A percentile compares a stretch with the other conserved stretches of the same genome.
Evolutionary conservation across 805 yeast genomes (phyloP).

Genomic region (Torulaspora gathmanii): DNA sequence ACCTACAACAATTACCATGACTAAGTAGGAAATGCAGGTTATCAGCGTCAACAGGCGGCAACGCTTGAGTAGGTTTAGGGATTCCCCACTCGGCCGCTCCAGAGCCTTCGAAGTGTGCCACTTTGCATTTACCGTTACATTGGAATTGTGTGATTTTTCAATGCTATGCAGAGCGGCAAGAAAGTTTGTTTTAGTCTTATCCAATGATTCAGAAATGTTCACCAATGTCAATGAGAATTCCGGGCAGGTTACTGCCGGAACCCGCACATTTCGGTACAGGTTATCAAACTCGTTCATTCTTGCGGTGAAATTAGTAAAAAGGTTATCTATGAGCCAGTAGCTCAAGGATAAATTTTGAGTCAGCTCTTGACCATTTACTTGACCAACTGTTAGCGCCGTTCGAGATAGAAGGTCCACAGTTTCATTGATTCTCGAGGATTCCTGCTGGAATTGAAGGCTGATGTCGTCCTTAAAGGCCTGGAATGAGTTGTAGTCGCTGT

Average conservation of each 20-base stretch:
- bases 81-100: background rate
- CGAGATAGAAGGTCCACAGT: conserved; percentile 12
- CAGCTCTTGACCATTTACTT: background rate
- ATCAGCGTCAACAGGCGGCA: conserved; percentile 3
- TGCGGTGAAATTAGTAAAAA: conserved; percentile 12
- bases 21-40: conserved; percentile 4
- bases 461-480: conserved; percentile 12
- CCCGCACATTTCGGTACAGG: background rate
- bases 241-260: background rate
- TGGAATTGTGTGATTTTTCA: background rate
- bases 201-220: background rate
- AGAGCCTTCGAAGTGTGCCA: background rate
- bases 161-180: background rate
- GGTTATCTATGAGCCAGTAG: conserved; percentile 11
- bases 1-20: conserved; percentile 2
- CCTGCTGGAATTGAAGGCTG: conserved; percentile 7
- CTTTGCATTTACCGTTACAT: background rate
- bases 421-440: conserved; percentile 15
- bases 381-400: conserved; percentile 12
- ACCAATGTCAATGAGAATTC: background rate
- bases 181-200: background rate
- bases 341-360: conserved; percentile 10
- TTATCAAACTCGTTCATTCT: background rate
- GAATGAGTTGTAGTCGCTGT: conserved; percentile 3
- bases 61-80: background rate